Evolutionary conservation across 2,329 filamentous ascomycete genomes (phyloP), one percentile per base, ranked within the genome.

Genomic region (Dactylonectria estremocensis): DNA sequence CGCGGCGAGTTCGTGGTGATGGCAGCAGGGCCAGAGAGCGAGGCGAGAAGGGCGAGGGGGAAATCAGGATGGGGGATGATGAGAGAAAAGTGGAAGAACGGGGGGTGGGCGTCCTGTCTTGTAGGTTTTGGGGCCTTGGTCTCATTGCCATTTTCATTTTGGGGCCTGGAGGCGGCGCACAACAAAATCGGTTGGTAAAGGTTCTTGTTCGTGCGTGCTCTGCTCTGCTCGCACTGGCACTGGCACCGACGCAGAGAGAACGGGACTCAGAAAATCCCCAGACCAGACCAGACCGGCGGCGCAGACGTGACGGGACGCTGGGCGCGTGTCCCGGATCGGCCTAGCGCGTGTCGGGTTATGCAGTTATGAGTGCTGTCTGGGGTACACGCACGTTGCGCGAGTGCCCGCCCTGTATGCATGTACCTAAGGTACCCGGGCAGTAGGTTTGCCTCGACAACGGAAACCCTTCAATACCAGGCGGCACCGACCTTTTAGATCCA

Each of bases 81-180:
- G 60, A 72, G 68, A 66, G 68, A 72, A 75, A 74, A 67, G 72
- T 70, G 73, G 72, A 75, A 67, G 72, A 53, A 61, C 58, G 69
- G 72, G 69, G 69, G 65, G 71, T 72, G 75, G 77, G 77, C 75
- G 76, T 72, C 73, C 72, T 80, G 78, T 80, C 79, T 80, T 77
- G 79, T 76, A 77, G 73, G 74, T 72, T 78, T 66, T 79, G 77
- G 77, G 77, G 78, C 70, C 74, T 78, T 81, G 77, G 80, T 80
- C 77, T 81, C 77, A 81, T 81, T 79, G 78, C 79, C 77, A 78
- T 76, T 78, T 79, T 81, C 58, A 66, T 72, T 76, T 79, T 79
- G 78, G 79, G 78, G 78, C 78, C 76, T 76, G 61, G 76, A 78
- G 79, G 79, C 79, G 78, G 79, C 79, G 77, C 80, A 81, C 78